Base-by-base conservation (phyloP, 1,284 basidiomycete species). In the Puccinia triticina region DNA sequence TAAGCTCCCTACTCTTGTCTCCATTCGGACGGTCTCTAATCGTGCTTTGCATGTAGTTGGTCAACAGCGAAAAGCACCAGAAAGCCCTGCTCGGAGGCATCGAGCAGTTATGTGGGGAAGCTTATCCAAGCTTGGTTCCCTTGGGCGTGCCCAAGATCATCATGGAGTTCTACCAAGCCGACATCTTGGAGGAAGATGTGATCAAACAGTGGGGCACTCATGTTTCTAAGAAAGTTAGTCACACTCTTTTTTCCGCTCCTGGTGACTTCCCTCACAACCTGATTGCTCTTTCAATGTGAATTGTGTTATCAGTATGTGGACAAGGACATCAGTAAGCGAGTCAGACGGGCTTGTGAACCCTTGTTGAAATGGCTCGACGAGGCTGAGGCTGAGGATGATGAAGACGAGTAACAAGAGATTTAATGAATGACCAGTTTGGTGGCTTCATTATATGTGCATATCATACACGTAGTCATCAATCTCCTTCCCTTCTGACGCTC, bases 191-290 rank as follows among this genome's bases (percentile, higher is more conserved):
- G 26, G 96, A 99, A 87, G 95, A 95, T 43, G 90, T 97, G 23
- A 90, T 95, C 84, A 91, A 90, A 74, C 92, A 95, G 84, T 99
- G 96, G 96, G 96, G 95, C 46, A 98, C 94, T 8, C 96, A 98
- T 86, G 95, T 97, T 85, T 94, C 93, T 88, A 97, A 94, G 90
- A 98, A 82, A 71, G 79, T 75, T 14, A 48, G 79, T 32, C n/a
- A 26, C 53, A 0, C 14, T 48, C 48, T 37, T 34, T 26, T 32
- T 7, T 29, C 14, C 12, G 10, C 16, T n/a, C n/a, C n/a, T n/a
- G n/a, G n/a, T n/a, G n/a, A n/a, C n/a, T n/a, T n/a, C n/a, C n/a
- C n/a, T n/a, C n/a, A n/a, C n/a, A n/a, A n/a, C n/a, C n/a, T n/a
- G n/a, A n/a, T n/a, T n/a, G n/a, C n/a, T n/a, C n/a, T n/a, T n/a